Base-by-base conservation (phyloP, 805 yeast genomes). In the Candida peoriensis region DNA sequence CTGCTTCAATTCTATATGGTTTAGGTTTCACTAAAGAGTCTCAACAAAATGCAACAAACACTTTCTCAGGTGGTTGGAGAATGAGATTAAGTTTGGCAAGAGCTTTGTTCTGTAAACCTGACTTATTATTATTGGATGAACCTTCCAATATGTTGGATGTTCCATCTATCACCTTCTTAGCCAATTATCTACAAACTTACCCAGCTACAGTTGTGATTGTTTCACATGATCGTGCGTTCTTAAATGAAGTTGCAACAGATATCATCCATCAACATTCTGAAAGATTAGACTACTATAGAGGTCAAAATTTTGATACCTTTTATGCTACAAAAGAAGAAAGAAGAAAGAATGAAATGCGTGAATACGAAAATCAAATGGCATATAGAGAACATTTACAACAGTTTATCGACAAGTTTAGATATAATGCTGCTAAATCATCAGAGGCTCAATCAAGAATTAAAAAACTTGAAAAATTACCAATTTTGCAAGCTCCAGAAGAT, bases 101-200 rank as follows among this genome's bases (percentile, higher is more conserved):
- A 64, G 98, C 98, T 0, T 72, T 93, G 57, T 93, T 93, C 72
- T 90, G 97, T 73, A 81, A 87, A 57, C 98, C 98, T 1, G 98
- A 93, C 60, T 69, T 93, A 46, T 69, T 93, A 47, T 68, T 93
- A 56, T 73, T 93, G 46, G 98, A 93, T 76, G 99, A 93, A 73
- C 99, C 99, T 54, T 89, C 97, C 42, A 93, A 93, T 81, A 93
- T 89, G 96, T 84, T 93, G 95, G 99, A 93, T 76, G 96, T 93
- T 60, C 99, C 98, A 20, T 89, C 97, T 36, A 86, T 93, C 58
- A 90, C 97, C 2, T 93, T 79, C 59, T 71, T 93, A 55, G 90
- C 97, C 9, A 78, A 84, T 48, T 93, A 93, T 57, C 66, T 93
- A 48, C 95, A 86, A 56, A 71, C 85, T 7, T 93, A 93, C 58